Evolutionary conservation across 75 land plant genomes (phyloP), one percentile per base, ranked within the genome.

Genomic region (Chamaecyparis obtusa): DNA sequence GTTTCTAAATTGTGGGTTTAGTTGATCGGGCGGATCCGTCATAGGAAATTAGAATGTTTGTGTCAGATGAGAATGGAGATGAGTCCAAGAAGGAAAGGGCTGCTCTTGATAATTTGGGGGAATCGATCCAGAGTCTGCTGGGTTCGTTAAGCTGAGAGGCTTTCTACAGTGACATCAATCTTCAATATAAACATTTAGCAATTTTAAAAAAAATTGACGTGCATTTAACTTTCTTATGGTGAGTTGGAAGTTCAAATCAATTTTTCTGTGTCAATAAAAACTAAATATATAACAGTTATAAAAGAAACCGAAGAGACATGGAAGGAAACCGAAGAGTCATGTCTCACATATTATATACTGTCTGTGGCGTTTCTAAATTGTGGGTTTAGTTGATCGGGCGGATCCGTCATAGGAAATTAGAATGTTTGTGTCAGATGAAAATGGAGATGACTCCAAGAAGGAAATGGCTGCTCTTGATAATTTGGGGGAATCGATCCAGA

Each of bases 61-160:
- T 57, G 24, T 21, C 64, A 19, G 64, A 21, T 57, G 64, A 57
- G 64, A 21, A 57, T 19, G 64, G 64, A 57, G 64, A 57, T 57
- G 64, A 57, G 19, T 57, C 24, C 64, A 57, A 5, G 64, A 57
- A 57, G 64, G 64, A 57, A 57, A 57, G 17, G 19, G 64, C 64
- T 3, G 64, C 64, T 75, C 54, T 88, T 56, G 43, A 88, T 8
- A 86, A 88, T 41, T 86, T 88, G 49, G 67, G 86, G 87, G 83
- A 83, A 36, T 64, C 91, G 16, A 87, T 91, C 13, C 87, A 91
- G 84, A 89, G 88, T 48, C 91, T 87, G 35, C 48, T 91, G 64
- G 91, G 90, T 30, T n/a, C n/a, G n/a, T n/a, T n/a, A n/a, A n/a
- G n/a, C n/a, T n/a, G n/a, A n/a, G n/a, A n/a, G n/a, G n/a, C n/a